Base-by-base conservation (phyloP, 1,284 basidiomycete genomes). In the Cryptococcus sp. region DNA sequence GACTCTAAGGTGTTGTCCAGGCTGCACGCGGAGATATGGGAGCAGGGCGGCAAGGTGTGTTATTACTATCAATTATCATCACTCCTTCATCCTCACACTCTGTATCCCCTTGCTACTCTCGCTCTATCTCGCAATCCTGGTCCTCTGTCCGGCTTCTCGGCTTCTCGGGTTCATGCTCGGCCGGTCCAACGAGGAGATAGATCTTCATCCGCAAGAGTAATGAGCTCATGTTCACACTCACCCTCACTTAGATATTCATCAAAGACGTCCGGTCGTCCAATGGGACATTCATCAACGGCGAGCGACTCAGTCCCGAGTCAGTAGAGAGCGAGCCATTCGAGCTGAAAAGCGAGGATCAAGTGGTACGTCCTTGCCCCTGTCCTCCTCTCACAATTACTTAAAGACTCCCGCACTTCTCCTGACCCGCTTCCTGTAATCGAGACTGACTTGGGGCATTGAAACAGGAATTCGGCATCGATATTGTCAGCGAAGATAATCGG, bases 191-290 rank as follows among this genome's bases (percentile, higher is more conserved):
- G n/a, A n/a, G n/a, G n/a, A n/a, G n/a, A n/a, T n/a, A n/a, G n/a
- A n/a, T n/a, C n/a, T n/a, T n/a, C n/a, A n/a, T n/a, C n/a, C n/a
- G n/a, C n/a, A n/a, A n/a, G n/a, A n/a, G n/a, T n/a, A n/a, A n/a
- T n/a, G n/a, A n/a, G n/a, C n/a, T n/a, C n/a, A n/a, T n/a, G n/a
- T 8, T 35, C 8, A 35, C 31, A 10, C 31, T 13, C 8, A 2
- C 13, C 8, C 10, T 35, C 31, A 35, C 31, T 35, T 64, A 95
- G 91, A 94, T 98, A 77, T 96, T 83, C 82, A 98, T 99, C 84
- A 96, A 93, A 79, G 96, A 99, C 77, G 91, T 98, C 73, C 96
- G 96, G 82, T 94, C 91, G 60, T 95, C 92, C 1, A 99, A 99
- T 69, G 95, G 95, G 5, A 99, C 96, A 7, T 99, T 99, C 75